Conservation (phyloP, 495 filamentous ascomycete genomes). For the Hypoxylon fuscum region DNA sequence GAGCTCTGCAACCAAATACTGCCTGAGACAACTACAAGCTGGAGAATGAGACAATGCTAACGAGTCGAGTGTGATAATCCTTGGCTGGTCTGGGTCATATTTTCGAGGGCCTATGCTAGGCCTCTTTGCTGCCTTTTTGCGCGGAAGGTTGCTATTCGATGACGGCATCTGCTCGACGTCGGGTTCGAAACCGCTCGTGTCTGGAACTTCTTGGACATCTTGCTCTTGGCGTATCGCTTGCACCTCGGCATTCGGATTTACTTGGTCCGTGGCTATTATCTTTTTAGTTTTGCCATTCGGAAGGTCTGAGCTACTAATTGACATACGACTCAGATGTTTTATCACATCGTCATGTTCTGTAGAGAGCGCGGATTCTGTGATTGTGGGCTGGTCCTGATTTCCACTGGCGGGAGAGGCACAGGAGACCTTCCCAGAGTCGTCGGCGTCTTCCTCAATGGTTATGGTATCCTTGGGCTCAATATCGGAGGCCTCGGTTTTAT, state of each 20-base stretch:
- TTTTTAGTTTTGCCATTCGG: conserved; percentile 25
- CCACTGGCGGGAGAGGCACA: neutral
- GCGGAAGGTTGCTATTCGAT: conserved; percentile 9
- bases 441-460: conserved; percentile 23
- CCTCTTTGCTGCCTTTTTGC: conserved; percentile 38
- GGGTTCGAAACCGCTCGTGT: conserved; percentile 9
- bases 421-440: conserved; percentile 8
- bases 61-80: conserved; percentile 91
- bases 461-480: conserved; percentile 22
- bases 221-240: conserved; percentile 2
- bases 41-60: conserved; percentile 67
- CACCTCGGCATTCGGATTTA: conserved; percentile 7
- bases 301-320: conserved; percentile 34
- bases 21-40: conserved; percentile 71
- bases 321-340: conserved; percentile 36
- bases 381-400: conserved; percentile 8
- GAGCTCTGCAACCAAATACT: conserved; percentile 80
- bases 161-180: conserved; percentile 16
- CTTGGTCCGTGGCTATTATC: conserved; percentile 13
- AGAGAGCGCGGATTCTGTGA: neutral
- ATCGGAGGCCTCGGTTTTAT: conserved; percentile 38
- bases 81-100: conserved; percentile 56
- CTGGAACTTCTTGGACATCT: conserved; percentile 16
- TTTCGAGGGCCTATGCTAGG: conserved; percentile 43
- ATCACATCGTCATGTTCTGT: conserved; percentile 24